Conservation (phyloP, 2,329 filamentous ascomycete genomes). For the Cladorrhinum sp. region DNA sequence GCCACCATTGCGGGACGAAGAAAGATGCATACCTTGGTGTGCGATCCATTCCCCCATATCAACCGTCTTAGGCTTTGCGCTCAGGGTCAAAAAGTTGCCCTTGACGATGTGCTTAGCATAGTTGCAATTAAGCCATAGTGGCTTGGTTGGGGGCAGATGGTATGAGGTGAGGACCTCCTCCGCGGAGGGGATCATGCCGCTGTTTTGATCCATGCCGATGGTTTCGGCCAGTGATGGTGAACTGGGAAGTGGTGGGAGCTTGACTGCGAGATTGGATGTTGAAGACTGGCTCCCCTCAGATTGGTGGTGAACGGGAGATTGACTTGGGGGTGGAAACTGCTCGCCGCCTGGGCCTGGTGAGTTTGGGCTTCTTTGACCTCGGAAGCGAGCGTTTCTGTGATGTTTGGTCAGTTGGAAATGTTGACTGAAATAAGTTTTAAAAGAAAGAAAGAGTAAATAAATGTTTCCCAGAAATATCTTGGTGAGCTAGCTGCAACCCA, state of each 20-base stretch:
- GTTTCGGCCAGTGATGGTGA: slow-evolving; percentile 63
- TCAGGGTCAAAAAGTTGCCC: slow-evolving; percentile 95
- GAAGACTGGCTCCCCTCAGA: slow-evolving; percentile 52
- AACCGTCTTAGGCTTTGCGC: slow-evolving; percentile 87
- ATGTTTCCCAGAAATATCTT: not conserved
- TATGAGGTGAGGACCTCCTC: slow-evolving; percentile 58
- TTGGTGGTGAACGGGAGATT: slow-evolving; percentile 43
- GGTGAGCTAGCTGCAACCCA: not conserved
- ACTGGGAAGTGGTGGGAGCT: slow-evolving; percentile 59
- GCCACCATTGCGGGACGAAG: not conserved
- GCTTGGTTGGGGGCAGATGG: slow-evolving; percentile 63
- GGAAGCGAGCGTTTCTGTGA: slow-evolving; percentile 28
- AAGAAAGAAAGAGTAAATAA: not conserved
- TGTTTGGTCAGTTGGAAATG: slow-evolving; percentile 5
- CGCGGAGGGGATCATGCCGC: slow-evolving; percentile 43
- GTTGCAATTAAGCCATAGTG: slow-evolving; percentile 70
- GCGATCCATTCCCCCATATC: slow-evolving; percentile 95
- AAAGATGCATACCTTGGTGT: slow-evolving; percentile 69
- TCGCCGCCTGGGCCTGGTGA: slow-evolving; percentile 32
- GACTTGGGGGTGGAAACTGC: not conserved
- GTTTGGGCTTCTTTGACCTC: slow-evolving; percentile 28
- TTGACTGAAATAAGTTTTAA: not conserved
- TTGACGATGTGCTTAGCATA: slow-evolving; percentile 88
- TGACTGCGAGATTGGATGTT: slow-evolving; percentile 45
- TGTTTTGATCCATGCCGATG: slow-evolving; percentile 65